Conservation (phyloP, 257 asterid genomes). For the Nyctanthes arbortristis region DNA sequence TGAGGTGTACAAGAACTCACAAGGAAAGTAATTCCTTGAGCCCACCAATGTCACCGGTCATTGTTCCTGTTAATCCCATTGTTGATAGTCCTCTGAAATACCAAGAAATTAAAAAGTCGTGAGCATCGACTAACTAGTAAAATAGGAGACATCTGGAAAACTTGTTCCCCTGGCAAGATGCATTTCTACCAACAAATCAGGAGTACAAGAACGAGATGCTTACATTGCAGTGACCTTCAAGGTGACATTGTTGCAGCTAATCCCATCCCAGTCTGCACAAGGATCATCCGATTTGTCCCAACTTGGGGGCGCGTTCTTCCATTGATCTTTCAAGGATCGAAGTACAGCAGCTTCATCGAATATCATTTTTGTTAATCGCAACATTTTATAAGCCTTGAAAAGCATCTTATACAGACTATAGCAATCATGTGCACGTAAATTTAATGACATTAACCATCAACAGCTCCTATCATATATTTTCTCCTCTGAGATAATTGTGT, state of each 20-base stretch:
- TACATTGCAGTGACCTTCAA: constrained; percentile 70
- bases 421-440: not conserved
- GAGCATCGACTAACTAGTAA: not conserved
- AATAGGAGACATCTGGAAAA: not conserved
- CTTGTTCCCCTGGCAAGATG: not conserved
- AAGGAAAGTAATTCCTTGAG: constrained; percentile 71
- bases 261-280: constrained; percentile 82
- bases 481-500: not conserved
- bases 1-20: constrained; percentile 46
- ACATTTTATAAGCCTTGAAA: not conserved
- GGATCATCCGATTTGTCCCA: constrained; percentile 84
- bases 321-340: constrained; percentile 72
- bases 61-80: constrained; percentile 74
- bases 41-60: constrained; percentile 84
- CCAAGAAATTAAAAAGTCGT: not conserved
- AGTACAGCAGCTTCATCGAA: constrained; percentile 71
- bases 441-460: not conserved
- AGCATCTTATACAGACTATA: not conserved
- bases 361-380: not conserved
- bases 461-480: not conserved
- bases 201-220: constrained; percentile 16
- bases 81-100: constrained; percentile 77
- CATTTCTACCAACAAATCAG: not conserved
- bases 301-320: constrained; percentile 73
- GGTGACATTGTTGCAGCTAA: constrained; percentile 62